A percentile compares a stretch with the other conserved stretches of the same genome.
phyloP scores from a whole-genome alignment of 2,329 filamentous ascomycete species.

The Byssochlamys sp. region DNA sequence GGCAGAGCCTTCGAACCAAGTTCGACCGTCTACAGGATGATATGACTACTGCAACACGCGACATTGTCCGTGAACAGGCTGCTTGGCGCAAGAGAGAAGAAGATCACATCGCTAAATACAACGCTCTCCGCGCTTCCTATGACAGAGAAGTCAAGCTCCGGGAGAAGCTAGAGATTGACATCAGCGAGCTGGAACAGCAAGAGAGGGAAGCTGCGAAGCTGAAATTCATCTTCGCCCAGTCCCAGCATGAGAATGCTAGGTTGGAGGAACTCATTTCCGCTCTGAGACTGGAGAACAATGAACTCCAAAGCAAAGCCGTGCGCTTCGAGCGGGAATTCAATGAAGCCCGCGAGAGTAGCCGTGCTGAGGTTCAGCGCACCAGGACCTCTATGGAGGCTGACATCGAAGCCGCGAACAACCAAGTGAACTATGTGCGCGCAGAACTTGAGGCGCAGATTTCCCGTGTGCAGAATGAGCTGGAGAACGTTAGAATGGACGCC shows the following conservation, averaged over 20 bases:
- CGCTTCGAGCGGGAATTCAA: slow-evolving; percentile 72
- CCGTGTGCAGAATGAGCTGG: slow-evolving; percentile 63
- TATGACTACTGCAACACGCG: slow-evolving; percentile 66
- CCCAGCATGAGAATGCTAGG: slow-evolving; percentile 51
- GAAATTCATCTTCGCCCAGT: slow-evolving; percentile 65
- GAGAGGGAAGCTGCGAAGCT: slow-evolving; percentile 70
- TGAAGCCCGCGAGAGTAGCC: slow-evolving; percentile 69
- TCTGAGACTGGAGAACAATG: slow-evolving; percentile 50
- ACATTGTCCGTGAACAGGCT: slow-evolving; percentile 74
- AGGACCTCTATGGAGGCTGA: slow-evolving; percentile 71
- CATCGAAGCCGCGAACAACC: slow-evolving; percentile 71
- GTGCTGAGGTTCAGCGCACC: slow-evolving; percentile 70
- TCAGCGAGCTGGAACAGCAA: slow-evolving; percentile 54
- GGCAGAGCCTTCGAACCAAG: slow-evolving; percentile 74
- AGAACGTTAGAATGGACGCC: slow-evolving; percentile 66
- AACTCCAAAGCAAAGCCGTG: slow-evolving; percentile 59
- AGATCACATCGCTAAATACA: slow-evolving; percentile 45
- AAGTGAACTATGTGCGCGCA: slow-evolving; percentile 72
- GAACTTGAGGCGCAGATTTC: slow-evolving; percentile 72
- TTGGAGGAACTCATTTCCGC: slow-evolving; percentile 49
- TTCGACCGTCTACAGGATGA: slow-evolving; percentile 79
- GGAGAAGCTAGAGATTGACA: slow-evolving; percentile 50
- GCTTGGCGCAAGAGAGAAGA: slow-evolving; percentile 61
- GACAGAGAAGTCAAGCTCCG: slow-evolving; percentile 61
- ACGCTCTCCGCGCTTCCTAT: slow-evolving; percentile 46